phyloP scores from a whole-genome alignment of 768 basidiomycete species.

The Omphalotus guepiniiformis region DNA sequence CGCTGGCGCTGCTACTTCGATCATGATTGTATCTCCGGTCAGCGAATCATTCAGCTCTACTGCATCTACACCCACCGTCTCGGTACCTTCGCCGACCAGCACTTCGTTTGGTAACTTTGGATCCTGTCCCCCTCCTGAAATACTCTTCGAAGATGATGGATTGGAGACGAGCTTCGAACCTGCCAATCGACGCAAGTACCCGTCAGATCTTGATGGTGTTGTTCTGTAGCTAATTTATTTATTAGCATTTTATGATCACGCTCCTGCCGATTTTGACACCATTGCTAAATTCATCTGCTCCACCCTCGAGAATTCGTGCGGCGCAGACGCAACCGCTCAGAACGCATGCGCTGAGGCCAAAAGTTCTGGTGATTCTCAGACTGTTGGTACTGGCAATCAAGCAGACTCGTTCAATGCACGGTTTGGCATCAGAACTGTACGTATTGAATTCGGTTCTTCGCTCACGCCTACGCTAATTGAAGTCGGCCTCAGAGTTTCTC shows the following conservation, averaged over 20 bases:
- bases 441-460: too few species aligned
- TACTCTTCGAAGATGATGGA: constrained; percentile 54
- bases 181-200: constrained; percentile 36
- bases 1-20: too few species aligned
- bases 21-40: too few species aligned
- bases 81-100: too few species aligned
- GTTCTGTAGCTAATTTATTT: neutral
- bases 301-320: constrained; percentile 46
- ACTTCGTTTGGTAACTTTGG: constrained; percentile 52
- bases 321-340: constrained; percentile 50
- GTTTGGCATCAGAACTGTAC: constrained; percentile 39
- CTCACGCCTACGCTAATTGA: too few species aligned
- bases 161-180: constrained; percentile 59
- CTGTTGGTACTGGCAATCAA: constrained; percentile 44
- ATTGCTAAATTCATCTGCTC: constrained; percentile 56
- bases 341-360: constrained; percentile 39
- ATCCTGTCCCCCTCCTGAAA: constrained; percentile 49
- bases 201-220: neutral
- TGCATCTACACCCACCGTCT: too few species aligned
- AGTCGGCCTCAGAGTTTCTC: too few species aligned
- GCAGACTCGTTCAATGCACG: constrained; percentile 50
- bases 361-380: constrained; percentile 35
- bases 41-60: too few species aligned
- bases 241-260: constrained; percentile 46
- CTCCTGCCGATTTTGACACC: constrained; percentile 52